Evolutionary conservation across 148 eudicot genomes (phyloP).

Genomic region (Persicaria maculosa): DNA sequence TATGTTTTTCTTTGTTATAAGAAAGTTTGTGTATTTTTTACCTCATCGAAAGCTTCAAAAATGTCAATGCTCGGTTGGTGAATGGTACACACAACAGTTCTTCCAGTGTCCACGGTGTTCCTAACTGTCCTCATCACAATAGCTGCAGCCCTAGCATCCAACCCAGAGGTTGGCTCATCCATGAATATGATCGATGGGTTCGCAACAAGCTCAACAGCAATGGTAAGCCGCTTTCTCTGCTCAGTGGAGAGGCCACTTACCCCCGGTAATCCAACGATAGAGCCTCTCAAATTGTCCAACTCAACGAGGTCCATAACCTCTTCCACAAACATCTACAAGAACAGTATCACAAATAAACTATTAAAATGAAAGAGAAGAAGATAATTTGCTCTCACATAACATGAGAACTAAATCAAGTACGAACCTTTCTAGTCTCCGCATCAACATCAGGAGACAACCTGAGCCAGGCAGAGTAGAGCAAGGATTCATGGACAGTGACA

Average conservation of each 20-base stretch:
- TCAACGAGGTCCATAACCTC: constrained; percentile 67
- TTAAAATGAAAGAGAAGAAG: background rate
- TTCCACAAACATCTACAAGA: constrained; percentile 51
- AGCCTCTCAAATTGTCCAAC: constrained; percentile 38
- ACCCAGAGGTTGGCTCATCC: constrained; percentile 91
- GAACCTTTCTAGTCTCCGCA: constrained; percentile 49
- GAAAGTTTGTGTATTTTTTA: constrained; percentile 10
- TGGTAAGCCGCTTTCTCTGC: constrained; percentile 67
- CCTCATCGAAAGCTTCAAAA: constrained; percentile 65
- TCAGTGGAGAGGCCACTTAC: constrained; percentile 73
- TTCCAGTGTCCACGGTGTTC: constrained; percentile 76
- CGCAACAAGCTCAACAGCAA: constrained; percentile 78
- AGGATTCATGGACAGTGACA: constrained; percentile 72
- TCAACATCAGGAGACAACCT: constrained; percentile 59
- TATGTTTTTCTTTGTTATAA: background rate
- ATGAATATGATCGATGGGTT: constrained; percentile 83
- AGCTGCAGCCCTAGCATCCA: constrained; percentile 82
- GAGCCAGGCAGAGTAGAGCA: constrained; percentile 73
- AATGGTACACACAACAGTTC: constrained; percentile 84
- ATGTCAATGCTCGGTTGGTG: constrained; percentile 88
- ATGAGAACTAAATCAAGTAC: background rate
- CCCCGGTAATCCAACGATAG: constrained; percentile 61
- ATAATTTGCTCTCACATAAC: background rate
- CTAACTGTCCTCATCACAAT: constrained; percentile 85
- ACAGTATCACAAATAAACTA: background rate